Conservation (phyloP, 176 grass and related monocot species). For the Cenchrus purpureus region DNA sequence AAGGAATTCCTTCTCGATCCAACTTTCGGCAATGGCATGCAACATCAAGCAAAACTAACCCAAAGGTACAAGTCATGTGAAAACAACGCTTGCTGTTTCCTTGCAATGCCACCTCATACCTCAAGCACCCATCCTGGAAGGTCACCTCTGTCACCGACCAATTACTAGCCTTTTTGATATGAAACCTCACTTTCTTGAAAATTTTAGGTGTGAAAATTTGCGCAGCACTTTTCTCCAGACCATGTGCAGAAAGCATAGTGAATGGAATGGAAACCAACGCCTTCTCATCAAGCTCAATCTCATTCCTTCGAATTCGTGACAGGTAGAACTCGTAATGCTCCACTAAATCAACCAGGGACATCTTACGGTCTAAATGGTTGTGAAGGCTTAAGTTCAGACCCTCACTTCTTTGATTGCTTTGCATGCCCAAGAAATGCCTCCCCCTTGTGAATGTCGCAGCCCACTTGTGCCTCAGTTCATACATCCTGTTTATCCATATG, state of each 20-base stretch:
- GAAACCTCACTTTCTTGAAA: neutral
- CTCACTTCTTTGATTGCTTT: neutral
- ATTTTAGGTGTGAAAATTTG: neutral
- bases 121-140: neutral
- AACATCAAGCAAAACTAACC: neutral
- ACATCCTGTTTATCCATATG: neutral
- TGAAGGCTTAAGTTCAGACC: neutral
- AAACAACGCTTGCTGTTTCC: neutral
- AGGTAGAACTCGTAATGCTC: neutral
- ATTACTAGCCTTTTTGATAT: neutral
- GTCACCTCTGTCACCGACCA: neutral
- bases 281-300: neutral
- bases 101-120: neutral
- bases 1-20: neutral
- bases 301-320: neutral
- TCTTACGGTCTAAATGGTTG: neutral
- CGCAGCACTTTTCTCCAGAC: neutral
- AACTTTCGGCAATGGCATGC: neutral
- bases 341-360: neutral
- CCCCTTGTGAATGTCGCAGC: neutral
- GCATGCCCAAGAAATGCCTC: neutral
- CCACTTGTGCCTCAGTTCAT: neutral
- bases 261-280: neutral
- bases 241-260: neutral
- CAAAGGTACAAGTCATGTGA: neutral